These are phyloP conservation scores for Xylaria acuta DNA, from an alignment of 495 filamentous ascomycete species.

Conservation along the genomic window DNA sequence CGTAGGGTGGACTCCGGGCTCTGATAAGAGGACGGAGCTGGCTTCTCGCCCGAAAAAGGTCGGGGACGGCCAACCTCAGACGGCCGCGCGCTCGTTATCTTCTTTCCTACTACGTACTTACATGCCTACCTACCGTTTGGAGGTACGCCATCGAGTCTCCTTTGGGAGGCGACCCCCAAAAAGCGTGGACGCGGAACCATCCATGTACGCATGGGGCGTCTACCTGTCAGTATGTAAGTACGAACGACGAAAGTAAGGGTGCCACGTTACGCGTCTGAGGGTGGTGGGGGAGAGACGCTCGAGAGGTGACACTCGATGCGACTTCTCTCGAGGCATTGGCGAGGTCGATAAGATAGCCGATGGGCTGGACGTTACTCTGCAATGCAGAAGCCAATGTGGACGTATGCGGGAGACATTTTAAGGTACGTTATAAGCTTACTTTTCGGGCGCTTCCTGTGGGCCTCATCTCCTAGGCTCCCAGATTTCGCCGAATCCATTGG, in stretches of 20 bases:
- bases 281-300: constrained; percentile 17
- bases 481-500: constrained; percentile 5
- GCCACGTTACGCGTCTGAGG: constrained; percentile 23
- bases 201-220: constrained; percentile 19
- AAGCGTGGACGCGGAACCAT: constrained; percentile 17
- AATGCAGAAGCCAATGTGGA: constrained; percentile 24
- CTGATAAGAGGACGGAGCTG: constrained; percentile 16
- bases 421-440: constrained; percentile 21
- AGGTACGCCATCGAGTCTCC: not conserved
- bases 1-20: constrained; percentile 11
- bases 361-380: constrained; percentile 19
- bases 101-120: no score
- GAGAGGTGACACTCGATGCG: constrained; percentile 10
- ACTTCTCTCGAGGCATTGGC: not conserved
- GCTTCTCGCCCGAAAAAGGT: not conserved
- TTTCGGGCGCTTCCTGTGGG: constrained; percentile 3
- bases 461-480: constrained; percentile 11
- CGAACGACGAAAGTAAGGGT: constrained; percentile 13
- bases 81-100: constrained; percentile 3
- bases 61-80: constrained; percentile 1
- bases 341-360: constrained; percentile 29
- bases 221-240: not conserved
- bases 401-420: constrained; percentile 24
- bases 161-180: constrained; percentile 6
- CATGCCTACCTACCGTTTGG: constrained; percentile 4